phyloP scores from a whole-genome alignment of 805 yeast species.

The Candida maesae region DNA sequence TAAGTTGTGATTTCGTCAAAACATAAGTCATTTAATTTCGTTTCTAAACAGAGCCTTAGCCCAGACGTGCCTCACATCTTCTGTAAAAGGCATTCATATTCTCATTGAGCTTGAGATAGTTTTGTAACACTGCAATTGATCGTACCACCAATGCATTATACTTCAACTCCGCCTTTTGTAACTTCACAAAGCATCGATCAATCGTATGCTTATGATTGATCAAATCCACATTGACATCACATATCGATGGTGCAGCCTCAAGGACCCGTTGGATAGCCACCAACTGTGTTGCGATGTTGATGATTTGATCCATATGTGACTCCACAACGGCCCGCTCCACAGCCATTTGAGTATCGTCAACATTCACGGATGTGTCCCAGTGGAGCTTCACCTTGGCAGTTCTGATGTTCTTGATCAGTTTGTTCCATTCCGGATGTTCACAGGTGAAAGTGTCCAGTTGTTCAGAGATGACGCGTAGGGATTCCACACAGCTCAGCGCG shows the following conservation, averaged over 20 bases:
- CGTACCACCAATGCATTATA: conserved; percentile 23
- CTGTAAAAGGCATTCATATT: conserved; percentile 15
- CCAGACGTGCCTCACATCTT: not conserved
- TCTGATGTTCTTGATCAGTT: conserved; percentile 10
- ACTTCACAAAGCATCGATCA: not conserved
- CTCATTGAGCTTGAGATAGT: conserved; percentile 20
- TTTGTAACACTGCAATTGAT: conserved; percentile 22
- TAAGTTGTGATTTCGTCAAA: too few relatives aligned
- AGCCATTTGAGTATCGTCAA: not conserved
- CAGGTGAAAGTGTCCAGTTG: conserved; percentile 8
- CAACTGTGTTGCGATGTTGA: not conserved
- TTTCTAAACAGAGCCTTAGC: conserved; percentile 1
- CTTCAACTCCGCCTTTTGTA: conserved; percentile 15
- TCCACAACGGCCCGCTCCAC: conserved; percentile 7
- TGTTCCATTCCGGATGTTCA: conserved; percentile 1
- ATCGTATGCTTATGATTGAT: not conserved
- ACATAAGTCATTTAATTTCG: not conserved
- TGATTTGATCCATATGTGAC: conserved; percentile 8
- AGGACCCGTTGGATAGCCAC: not conserved
- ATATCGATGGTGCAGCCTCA: not conserved
- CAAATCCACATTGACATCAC: not conserved
- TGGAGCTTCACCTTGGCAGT: conserved; percentile 10
- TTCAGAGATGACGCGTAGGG: conserved; percentile 3
- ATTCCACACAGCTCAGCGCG: conserved; percentile 1
- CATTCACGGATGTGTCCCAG: not conserved